Percentiles rank a stretch among this genome's conserved stretches.
Evolutionary conservation across 441 rosid genomes (phyloP).

Genomic region (Adansonia gregorii): DNA sequence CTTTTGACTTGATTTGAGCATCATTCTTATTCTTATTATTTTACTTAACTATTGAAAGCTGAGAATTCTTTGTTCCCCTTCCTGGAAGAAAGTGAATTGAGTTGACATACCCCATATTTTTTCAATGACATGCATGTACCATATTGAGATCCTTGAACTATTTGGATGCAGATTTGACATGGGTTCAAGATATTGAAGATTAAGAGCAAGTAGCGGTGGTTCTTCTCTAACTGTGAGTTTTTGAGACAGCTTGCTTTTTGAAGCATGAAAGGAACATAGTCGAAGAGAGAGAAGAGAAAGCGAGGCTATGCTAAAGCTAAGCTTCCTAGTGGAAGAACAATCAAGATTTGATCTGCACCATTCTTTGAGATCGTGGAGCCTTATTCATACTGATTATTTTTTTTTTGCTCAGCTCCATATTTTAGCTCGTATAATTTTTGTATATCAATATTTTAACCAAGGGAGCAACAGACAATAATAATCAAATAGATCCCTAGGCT

Average conservation of each 20-base stretch:
- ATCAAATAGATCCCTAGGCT: slow-evolving; percentile 32
- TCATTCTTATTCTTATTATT: background rate
- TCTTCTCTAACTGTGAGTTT: slow-evolving; percentile 11
- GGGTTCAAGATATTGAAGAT: slow-evolving; percentile 91
- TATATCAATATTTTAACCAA: slow-evolving; percentile 28
- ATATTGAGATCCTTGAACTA: slow-evolving; percentile 1
- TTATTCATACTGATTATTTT: slow-evolving; percentile 40
- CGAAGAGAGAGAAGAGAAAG: slow-evolving; percentile 22
- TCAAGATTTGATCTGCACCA: slow-evolving; percentile 15
- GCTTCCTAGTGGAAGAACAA: slow-evolving; percentile 18
- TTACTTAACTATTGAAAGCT: background rate
- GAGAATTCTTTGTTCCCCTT: background rate
- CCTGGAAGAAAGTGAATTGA: background rate
- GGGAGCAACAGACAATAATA: slow-evolving; percentile 19
- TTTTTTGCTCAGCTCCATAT: slow-evolving; percentile 15
- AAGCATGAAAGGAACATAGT: background rate
- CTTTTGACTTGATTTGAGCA: background rate
- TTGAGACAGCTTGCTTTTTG: background rate
- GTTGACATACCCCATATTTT: background rate
- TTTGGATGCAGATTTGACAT: slow-evolving; percentile 74
- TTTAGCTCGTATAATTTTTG: slow-evolving; percentile 38
- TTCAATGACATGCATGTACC: background rate
- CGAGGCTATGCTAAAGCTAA: slow-evolving; percentile 5
- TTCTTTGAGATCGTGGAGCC: slow-evolving; percentile 37
- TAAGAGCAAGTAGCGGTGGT: slow-evolving; percentile 34